phyloP scores from a whole-genome alignment of 768 basidiomycete species.

The Tylopilus vinaceipallidus region DNA sequence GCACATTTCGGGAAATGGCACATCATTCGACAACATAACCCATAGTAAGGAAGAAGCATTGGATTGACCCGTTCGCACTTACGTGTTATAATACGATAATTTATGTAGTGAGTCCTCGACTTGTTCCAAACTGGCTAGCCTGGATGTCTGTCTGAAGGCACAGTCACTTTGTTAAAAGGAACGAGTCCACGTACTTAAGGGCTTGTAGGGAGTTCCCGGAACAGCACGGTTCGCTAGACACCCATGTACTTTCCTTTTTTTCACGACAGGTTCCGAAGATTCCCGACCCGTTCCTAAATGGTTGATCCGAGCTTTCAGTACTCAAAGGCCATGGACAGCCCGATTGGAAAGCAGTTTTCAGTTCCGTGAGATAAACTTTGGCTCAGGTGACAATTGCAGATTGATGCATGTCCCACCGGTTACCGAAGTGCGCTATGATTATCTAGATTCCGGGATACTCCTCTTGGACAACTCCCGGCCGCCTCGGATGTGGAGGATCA shows the following conservation, averaged over 20 bases:
- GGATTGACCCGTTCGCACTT: slow-evolving; percentile 15
- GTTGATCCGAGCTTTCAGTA: background rate
- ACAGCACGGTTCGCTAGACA: background rate
- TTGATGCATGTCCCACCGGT: background rate
- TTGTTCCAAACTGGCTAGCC: background rate
- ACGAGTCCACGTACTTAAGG: too few species aligned
- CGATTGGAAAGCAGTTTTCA: background rate
- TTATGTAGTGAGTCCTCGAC: slow-evolving; percentile 15
- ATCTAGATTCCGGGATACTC: background rate
- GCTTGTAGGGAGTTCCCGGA: background rate
- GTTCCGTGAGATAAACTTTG: slow-evolving; percentile 8
- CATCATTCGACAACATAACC: slow-evolving; percentile 10
- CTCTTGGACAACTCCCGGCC: background rate
- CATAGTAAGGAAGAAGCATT: slow-evolving; percentile 11
- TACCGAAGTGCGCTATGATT: slow-evolving; percentile 1
- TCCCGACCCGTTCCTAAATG: slow-evolving; percentile 7
- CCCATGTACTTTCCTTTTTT: background rate
- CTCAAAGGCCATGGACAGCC: background rate
- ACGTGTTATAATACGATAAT: background rate
- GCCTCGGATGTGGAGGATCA: slow-evolving; percentile 1
- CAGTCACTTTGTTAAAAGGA: slow-evolving; percentile 2
- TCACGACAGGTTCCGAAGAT: slow-evolving; percentile 4
- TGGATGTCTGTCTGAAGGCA: slow-evolving; percentile 7
- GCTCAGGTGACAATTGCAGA: background rate
- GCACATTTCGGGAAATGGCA: slow-evolving; percentile 1